Conservation (phyloP, 2,329 filamentous ascomycete species). For the Colletotrichum australisinense region DNA sequence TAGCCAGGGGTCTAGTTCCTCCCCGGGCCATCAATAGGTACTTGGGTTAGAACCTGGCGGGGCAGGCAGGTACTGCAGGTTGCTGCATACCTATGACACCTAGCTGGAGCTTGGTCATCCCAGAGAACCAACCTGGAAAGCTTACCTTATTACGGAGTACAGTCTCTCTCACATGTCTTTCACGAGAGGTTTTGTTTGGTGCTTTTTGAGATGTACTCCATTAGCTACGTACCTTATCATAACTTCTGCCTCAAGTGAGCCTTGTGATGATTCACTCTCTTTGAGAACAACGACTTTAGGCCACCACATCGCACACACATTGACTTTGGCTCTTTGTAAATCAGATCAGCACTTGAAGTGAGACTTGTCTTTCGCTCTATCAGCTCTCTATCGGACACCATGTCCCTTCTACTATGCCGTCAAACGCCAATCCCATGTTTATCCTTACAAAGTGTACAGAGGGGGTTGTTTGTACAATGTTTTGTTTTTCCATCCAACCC, state of each 20-base stretch:
- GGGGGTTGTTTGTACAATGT: conserved; percentile 31
- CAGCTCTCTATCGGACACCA: conserved; percentile 35
- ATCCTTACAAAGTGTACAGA: conserved; percentile 36
- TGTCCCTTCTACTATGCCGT: conserved; percentile 32
- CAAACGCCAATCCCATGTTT: conserved; percentile 34
- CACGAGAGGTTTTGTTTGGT: too few relatives aligned
- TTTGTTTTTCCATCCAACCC: conserved; percentile 3
- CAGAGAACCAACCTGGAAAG: background rate
- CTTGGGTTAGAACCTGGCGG: background rate
- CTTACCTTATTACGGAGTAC: background rate
- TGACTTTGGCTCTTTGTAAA: background rate
- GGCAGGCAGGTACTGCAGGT: conserved; percentile 7
- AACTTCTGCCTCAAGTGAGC: background rate
- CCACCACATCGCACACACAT: background rate
- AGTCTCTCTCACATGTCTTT: too few relatives aligned
- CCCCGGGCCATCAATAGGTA: background rate
- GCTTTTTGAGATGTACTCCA: background rate
- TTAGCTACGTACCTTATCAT: background rate
- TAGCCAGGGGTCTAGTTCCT: conserved; percentile 16
- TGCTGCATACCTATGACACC: background rate
- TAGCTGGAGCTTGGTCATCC: background rate
- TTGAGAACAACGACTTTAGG: background rate
- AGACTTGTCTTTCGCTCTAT: conserved; percentile 37
- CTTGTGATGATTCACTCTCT: background rate
- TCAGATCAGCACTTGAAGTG: conserved; percentile 14